phyloP scores from a whole-genome alignment of 139 green algal genomes.

The Coelastrella sp. region DNA sequence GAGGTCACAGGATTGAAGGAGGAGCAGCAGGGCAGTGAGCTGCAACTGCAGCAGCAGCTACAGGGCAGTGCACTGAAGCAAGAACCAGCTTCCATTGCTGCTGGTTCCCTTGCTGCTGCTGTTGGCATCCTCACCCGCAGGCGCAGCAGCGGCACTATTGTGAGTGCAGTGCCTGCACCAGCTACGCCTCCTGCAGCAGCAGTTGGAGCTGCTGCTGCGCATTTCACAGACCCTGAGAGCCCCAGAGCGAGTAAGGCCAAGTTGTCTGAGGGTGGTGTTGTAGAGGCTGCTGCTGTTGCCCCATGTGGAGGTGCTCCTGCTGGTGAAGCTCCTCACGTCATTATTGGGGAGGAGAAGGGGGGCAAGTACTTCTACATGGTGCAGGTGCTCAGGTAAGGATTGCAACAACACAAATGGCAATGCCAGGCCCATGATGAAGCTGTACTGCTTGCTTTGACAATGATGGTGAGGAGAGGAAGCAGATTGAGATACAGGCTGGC shows the following conservation, averaged over 20 bases:
- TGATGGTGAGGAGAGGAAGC: too few relatives aligned
- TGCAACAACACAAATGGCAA: too few relatives aligned
- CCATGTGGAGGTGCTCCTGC: background rate
- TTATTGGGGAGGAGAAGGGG: constrained; percentile 19
- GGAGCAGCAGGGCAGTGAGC: background rate
- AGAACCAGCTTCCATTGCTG: background rate
- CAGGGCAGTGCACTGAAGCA: background rate
- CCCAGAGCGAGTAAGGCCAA: constrained; percentile 8
- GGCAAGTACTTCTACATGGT: constrained; percentile 50
- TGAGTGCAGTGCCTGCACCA: background rate
- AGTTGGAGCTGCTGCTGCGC: background rate
- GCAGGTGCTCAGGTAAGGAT: constrained; percentile 42
- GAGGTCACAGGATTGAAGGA: background rate
- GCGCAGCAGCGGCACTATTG: constrained; percentile 33
- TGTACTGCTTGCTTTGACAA: too few relatives aligned
- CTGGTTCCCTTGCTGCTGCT: background rate
- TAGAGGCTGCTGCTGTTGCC: background rate
- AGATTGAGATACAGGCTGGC: too few relatives aligned
- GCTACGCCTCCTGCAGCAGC: constrained; percentile 1
- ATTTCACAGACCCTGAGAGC: background rate
- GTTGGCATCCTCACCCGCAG: background rate
- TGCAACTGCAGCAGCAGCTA: constrained; percentile 18
- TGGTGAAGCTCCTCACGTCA: constrained; percentile 37
- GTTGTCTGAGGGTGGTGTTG: background rate
- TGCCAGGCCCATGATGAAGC: too few relatives aligned